phyloP scores from a whole-genome alignment of 2,329 filamentous ascomycete species.

The Didymella pinodella region DNA sequence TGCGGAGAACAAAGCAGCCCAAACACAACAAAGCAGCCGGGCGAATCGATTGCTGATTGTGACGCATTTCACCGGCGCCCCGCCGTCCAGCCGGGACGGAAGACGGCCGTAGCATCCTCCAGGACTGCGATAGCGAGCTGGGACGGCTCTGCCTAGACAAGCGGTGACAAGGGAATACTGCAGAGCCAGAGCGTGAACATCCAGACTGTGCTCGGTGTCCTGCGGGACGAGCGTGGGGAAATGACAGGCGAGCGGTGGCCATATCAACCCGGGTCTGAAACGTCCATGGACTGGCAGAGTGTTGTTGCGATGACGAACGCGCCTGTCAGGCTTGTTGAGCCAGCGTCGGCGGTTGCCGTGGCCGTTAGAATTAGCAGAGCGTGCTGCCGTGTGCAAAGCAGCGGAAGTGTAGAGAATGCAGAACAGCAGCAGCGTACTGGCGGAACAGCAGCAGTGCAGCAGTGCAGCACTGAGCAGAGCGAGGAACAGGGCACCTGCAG shows the following conservation, averaged over 20 bases:
- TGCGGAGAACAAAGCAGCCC: slow-evolving; percentile 15
- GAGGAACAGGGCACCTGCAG: not conserved
- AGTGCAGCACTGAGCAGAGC: too few species aligned
- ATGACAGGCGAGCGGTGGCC: slow-evolving; percentile 16
- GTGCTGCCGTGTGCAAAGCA: slow-evolving; percentile 1
- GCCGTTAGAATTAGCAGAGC: slow-evolving; percentile 2
- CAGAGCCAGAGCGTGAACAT: not conserved
- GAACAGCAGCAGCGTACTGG: slow-evolving; percentile 1
- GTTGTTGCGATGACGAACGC: slow-evolving; percentile 20
- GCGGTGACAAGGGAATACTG: slow-evolving; percentile 10
- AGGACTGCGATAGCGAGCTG: slow-evolving; percentile 2
- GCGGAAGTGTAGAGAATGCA: not conserved
- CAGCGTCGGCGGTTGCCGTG: slow-evolving; percentile 13
- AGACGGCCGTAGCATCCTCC: slow-evolving; percentile 1
- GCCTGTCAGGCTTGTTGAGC: slow-evolving; percentile 9
- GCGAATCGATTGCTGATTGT: slow-evolving; percentile 18
- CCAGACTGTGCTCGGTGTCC: slow-evolving; percentile 3
- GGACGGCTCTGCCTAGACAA: slow-evolving; percentile 10
- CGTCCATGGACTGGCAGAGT: slow-evolving; percentile 4
- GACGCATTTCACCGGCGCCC: slow-evolving; percentile 23
- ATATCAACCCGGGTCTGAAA: slow-evolving; percentile 18
- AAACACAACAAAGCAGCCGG: slow-evolving; percentile 11
- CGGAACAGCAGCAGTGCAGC: not conserved
- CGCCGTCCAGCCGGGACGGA: slow-evolving; percentile 15
- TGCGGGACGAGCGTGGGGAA: slow-evolving; percentile 20